Conservation (phyloP, 768 basidiomycete species). For the Panellus pusillus region DNA sequence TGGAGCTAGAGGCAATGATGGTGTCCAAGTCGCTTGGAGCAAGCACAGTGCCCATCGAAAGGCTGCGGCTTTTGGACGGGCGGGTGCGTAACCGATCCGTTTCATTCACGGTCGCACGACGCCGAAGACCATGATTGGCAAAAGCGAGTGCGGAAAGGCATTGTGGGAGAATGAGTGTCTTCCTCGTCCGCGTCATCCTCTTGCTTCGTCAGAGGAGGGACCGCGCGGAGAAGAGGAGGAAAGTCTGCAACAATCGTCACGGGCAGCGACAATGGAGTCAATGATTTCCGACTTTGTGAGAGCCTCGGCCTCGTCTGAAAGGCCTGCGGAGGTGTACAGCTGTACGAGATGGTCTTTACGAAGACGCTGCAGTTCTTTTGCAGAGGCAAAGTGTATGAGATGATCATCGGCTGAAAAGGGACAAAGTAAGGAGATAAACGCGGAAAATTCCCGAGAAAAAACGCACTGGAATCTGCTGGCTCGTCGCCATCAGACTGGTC, state of each 20-base stretch:
- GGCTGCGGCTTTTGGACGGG: constrained; percentile 55
- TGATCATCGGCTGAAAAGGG: constrained; percentile 67
- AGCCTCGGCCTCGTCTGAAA: constrained; percentile 64
- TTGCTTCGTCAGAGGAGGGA: constrained; percentile 75
- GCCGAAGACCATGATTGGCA: constrained; percentile 43
- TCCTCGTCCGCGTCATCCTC: constrained; percentile 75
- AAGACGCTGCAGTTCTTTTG: constrained; percentile 63
- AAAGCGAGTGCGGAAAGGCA: constrained; percentile 9
- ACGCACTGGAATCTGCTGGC: constrained; percentile 44
- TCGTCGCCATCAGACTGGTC: constrained; percentile 35
- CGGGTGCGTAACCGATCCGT: constrained; percentile 38
- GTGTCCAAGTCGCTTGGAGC: constrained; percentile 14
- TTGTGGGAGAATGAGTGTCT: constrained; percentile 36
- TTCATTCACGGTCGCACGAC: constrained; percentile 64
- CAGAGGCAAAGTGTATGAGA: constrained; percentile 63
- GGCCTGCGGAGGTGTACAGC: constrained; percentile 61
- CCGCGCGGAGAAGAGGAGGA: constrained; percentile 73
- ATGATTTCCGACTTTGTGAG: constrained; percentile 79
- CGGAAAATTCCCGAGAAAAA: constrained; percentile 7
- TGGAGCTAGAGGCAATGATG: constrained; percentile 20
- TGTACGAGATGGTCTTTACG: constrained; percentile 72
- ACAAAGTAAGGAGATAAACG: constrained; percentile 23
- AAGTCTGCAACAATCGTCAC: constrained; percentile 65
- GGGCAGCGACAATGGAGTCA: constrained; percentile 64
- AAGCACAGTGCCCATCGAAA: constrained; percentile 59